Conservation (phyloP, 163 green algal species). For the Scenedesmus sp. region DNA sequence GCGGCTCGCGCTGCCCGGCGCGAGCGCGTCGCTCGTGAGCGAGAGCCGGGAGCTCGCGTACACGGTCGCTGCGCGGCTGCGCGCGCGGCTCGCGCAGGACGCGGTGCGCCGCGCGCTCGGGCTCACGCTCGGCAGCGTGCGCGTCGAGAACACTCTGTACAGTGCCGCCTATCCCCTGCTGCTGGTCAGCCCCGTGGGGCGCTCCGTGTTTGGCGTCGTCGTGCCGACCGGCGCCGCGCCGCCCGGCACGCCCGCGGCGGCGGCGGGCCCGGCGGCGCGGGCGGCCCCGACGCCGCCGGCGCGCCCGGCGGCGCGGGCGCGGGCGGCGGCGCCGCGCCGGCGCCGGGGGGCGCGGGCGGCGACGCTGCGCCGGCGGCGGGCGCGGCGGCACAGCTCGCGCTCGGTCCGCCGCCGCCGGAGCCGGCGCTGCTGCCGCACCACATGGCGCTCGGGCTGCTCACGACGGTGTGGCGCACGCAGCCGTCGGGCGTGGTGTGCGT, state of each 20-base stretch:
- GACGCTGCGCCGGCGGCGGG: too few species aligned
- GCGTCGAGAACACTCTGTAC: constrained; percentile 62
- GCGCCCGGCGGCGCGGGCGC: too few species aligned
- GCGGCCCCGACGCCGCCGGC: too few species aligned
- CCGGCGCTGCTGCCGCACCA: constrained; percentile 35
- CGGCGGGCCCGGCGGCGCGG: too few species aligned
- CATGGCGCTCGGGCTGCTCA: constrained; percentile 45
- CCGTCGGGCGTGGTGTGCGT: constrained; percentile 69
- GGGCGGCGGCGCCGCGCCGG: too few species aligned
- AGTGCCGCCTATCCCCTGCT: constrained; percentile 50
- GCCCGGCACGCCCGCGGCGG: too few species aligned
- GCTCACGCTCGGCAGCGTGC: constrained; percentile 50
- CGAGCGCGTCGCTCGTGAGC: constrained; percentile 73
- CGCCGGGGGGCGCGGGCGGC: too few species aligned
- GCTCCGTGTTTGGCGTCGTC: constrained; percentile 46
- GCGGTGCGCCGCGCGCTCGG: constrained; percentile 52
- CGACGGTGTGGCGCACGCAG: constrained; percentile 57
- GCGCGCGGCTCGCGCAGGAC: constrained; percentile 39
- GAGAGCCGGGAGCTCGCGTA: constrained; percentile 71
- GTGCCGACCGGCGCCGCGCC: not conserved
- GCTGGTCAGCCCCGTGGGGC: constrained; percentile 53
- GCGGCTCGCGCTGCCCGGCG: constrained; percentile 53
- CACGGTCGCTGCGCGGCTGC: constrained; percentile 43
- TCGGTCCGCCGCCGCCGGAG: too few species aligned
- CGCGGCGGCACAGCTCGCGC: too few species aligned